These are phyloP conservation scores for Diaporthe ilicicola DNA, from an alignment of 2,329 filamentous ascomycete species.

Conservation along the genomic window DNA sequence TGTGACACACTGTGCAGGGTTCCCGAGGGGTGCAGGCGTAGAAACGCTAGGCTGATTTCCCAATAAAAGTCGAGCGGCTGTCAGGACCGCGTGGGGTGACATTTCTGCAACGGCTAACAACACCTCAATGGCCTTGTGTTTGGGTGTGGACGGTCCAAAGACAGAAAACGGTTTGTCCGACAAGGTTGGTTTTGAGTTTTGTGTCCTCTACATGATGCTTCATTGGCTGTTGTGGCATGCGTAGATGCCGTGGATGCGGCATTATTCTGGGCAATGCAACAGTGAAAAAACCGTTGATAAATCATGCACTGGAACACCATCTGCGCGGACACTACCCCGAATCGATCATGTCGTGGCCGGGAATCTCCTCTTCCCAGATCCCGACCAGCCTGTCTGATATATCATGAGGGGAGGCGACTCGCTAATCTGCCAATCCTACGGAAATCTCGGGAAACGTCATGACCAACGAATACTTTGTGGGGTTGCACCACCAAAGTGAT, in stretches of 20 bases:
- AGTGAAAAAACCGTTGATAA: no score
- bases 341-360: constrained; percentile 7
- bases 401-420: background rate
- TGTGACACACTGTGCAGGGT: no score
- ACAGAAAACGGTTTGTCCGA: no score
- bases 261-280: no score
- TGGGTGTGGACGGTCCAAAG: background rate
- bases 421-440: background rate
- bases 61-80: background rate
- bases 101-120: background rate
- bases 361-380: background rate
- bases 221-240: background rate
- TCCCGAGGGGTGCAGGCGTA: no score
- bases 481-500: background rate
- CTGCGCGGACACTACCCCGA: background rate
- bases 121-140: background rate
- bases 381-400: background rate
- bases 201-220: background rate
- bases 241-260: background rate
- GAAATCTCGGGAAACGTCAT: background rate
- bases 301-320: background rate
- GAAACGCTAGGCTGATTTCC: background rate
- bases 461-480: background rate
- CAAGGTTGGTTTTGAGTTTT: background rate
- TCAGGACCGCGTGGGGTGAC: background rate